Evolutionary conservation across 768 basidiomycete species (phyloP).

Genomic region (Termitomyces sp.): DNA sequence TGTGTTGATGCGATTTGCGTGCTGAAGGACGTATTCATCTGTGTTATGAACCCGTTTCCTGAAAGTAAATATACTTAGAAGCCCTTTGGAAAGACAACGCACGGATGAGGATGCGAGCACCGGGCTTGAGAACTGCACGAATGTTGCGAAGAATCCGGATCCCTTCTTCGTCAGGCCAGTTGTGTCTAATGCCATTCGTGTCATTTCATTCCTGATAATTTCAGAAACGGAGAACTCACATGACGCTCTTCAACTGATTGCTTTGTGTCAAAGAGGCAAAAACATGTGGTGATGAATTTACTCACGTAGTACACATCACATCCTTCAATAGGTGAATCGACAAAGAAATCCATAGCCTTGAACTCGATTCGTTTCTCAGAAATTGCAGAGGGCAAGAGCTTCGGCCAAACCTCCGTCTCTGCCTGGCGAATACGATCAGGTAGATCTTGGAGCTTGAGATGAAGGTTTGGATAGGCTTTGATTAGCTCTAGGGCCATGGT

Average conservation of each 20-base stretch:
- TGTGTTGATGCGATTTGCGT: not conserved
- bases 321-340: conserved; percentile 21
- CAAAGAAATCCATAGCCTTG: too few species aligned
- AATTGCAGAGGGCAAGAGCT: conserved; percentile 23
- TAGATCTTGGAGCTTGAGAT: conserved; percentile 34
- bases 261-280: not conserved
- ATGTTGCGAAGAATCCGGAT: not conserved
- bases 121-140: not conserved
- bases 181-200: conserved; percentile 25
- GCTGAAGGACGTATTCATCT: not conserved
- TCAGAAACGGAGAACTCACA: conserved; percentile 19
- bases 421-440: conserved; percentile 23
- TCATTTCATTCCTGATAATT: too few species aligned
- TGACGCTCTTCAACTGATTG: conserved; percentile 29
- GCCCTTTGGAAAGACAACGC: not conserved
- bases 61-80: not conserved
- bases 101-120: not conserved
- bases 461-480: conserved; percentile 28
- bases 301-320: conserved; percentile 39
- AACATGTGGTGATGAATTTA: not conserved
- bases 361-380: conserved; percentile 14
- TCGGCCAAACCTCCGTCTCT: too few species aligned
- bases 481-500: conserved; percentile 27
- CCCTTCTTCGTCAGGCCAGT: conserved; percentile 5
- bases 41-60: not conserved